Evolutionary conservation across 257 asterid genomes (phyloP).

Genomic region (Verbena officinalis): DNA sequence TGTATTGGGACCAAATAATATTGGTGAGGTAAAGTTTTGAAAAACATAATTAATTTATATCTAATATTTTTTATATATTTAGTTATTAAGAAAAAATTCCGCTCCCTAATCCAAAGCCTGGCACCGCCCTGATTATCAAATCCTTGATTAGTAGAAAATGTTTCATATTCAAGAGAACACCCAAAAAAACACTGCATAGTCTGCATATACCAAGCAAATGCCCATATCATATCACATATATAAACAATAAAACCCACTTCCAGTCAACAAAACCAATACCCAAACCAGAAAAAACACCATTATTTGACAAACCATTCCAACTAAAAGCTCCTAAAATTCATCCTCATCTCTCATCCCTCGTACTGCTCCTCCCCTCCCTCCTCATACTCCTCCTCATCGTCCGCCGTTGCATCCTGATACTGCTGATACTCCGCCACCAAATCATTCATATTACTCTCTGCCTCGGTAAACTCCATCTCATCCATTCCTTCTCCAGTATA

Average conservation of each 20-base stretch:
- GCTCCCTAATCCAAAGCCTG: too few relatives aligned
- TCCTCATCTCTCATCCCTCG: slow-evolving; percentile 32
- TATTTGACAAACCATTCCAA: background rate
- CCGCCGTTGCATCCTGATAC: slow-evolving; percentile 67
- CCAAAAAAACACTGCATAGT: background rate
- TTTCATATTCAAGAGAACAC: too few relatives aligned
- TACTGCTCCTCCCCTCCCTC: slow-evolving; percentile 48
- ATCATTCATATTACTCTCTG: slow-evolving; percentile 76
- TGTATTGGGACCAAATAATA: too few relatives aligned
- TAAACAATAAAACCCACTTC: background rate
- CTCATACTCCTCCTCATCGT: slow-evolving; percentile 54
- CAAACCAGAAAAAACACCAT: slow-evolving; percentile 9
- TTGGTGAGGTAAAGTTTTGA: too few relatives aligned
- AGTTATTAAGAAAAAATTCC: too few relatives aligned
- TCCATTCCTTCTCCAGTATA: slow-evolving; percentile 77
- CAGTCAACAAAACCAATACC: background rate
- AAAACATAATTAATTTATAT: too few relatives aligned
- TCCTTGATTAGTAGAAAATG: too few relatives aligned
- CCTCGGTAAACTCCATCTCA: slow-evolving; percentile 73
- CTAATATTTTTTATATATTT: too few relatives aligned
- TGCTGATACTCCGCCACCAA: slow-evolving; percentile 70
- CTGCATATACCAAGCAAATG: slow-evolving; percentile 11
- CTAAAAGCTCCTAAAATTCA: background rate
- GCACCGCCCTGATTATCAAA: too few relatives aligned
- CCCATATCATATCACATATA: background rate